Conservation (phyloP, 2,329 filamentous ascomycete species). For the Cordyceps sp. region DNA sequence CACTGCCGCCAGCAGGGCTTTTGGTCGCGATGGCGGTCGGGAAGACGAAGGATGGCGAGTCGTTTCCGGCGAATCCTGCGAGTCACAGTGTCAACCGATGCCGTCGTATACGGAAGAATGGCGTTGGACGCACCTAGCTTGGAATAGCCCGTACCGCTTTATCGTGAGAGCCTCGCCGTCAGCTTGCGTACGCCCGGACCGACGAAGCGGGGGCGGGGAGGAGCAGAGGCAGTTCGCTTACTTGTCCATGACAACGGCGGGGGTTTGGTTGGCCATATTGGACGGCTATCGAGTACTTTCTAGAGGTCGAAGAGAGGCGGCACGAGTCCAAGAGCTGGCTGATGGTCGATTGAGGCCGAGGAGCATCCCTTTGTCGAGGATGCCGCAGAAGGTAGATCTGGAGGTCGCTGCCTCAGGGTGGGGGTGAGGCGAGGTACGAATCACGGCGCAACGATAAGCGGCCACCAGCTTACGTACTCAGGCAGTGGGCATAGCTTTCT, state of each 20-base stretch:
- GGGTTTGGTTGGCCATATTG: slow-evolving; percentile 89
- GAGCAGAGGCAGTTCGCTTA: slow-evolving; percentile 42
- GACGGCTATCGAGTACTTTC: not conserved
- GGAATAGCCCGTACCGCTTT: slow-evolving; percentile 98
- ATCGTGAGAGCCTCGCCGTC: slow-evolving; percentile 16
- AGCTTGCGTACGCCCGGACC: slow-evolving; percentile 9
- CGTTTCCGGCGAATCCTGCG: slow-evolving; percentile 92
- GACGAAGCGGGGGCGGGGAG: slow-evolving; percentile 13
- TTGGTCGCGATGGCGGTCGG: slow-evolving; percentile 97
- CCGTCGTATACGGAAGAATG: not conserved
- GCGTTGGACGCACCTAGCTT: slow-evolving; percentile 65
- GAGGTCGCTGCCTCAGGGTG: no score
- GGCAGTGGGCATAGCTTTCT: no score
- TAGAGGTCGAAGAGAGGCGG: no score
- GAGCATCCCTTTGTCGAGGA: no score
- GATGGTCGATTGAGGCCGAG: no score
- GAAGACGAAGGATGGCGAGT: slow-evolving; percentile 98
- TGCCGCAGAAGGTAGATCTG: no score
- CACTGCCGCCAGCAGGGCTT: slow-evolving; percentile 47
- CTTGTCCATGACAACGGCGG: slow-evolving; percentile 99
- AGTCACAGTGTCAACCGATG: slow-evolving; percentile 9
- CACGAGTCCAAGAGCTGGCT: no score
- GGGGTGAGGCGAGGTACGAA: no score
- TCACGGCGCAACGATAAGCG: no score
- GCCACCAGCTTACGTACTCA: no score